These are phyloP conservation scores for Apiotrichum siamense DNA, from an alignment of 1,284 basidiomycete genomes.

Conservation along the genomic window DNA sequence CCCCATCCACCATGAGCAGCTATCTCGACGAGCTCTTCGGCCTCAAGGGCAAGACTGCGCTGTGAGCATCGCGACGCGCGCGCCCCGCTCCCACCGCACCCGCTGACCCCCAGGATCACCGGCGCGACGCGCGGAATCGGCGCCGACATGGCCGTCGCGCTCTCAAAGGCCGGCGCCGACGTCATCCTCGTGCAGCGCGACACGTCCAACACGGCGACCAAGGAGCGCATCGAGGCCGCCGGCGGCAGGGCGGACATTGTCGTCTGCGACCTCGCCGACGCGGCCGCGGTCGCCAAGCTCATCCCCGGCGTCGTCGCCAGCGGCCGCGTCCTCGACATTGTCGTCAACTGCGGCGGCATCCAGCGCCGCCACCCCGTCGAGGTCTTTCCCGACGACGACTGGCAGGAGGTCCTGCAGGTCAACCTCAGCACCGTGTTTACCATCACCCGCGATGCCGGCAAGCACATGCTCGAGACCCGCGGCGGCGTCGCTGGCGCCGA, in stretches of 20 bases:
- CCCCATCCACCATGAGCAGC: conserved; percentile 1
- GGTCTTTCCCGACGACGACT: conserved; percentile 75
- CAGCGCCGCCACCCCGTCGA: conserved; percentile 77
- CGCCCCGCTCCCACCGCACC: too few relatives aligned
- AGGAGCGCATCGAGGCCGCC: conserved; percentile 53
- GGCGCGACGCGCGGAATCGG: conserved; percentile 48
- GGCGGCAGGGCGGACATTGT: conserved; percentile 53
- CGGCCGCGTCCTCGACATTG: conserved; percentile 62
- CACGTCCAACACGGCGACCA: conserved; percentile 55
- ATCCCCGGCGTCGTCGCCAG: conserved; percentile 57
- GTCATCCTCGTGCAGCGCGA: conserved; percentile 70
- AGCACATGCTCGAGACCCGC: conserved; percentile 48
- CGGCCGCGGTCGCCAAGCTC: conserved; percentile 59
- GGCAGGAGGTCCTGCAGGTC: conserved; percentile 69
- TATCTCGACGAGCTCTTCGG: conserved; percentile 48
- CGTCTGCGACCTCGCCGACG: conserved; percentile 68
- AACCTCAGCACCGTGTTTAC: conserved; percentile 50
- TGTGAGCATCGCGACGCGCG: conserved; percentile 37
- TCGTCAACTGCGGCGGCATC: conserved; percentile 93
- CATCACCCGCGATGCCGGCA: conserved; percentile 47
- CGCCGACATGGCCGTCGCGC: conserved; percentile 47
- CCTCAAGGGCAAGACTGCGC: conserved; percentile 49
- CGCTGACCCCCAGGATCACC: conserved; percentile 31
- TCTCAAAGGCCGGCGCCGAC: conserved; percentile 62
- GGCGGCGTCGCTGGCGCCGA: conserved; percentile 40